Conservation (phyloP, 371 early-diverging fungal species). For the Rhizopus arrhizus region DNA sequence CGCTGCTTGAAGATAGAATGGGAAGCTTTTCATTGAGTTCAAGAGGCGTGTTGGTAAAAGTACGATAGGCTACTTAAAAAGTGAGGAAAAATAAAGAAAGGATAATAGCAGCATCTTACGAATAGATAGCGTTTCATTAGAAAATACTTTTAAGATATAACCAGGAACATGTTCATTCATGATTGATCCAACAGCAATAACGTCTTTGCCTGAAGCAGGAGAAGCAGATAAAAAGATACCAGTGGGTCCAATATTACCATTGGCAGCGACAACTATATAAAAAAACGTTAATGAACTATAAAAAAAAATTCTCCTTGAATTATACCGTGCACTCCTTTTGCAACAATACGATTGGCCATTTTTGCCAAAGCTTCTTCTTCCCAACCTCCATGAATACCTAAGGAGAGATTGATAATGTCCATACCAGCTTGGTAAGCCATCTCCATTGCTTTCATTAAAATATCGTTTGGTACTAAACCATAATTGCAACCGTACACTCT, state of each 20-base stretch:
- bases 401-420: conserved; percentile 29
- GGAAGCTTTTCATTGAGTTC: conserved; percentile 6
- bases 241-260: conserved; percentile 68
- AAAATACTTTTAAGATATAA: conserved; percentile 17
- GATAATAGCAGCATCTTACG: conserved; percentile 1
- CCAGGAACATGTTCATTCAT: conserved; percentile 46
- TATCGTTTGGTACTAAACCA: conserved; percentile 48
- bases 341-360: conserved; percentile 36
- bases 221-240: conserved; percentile 63
- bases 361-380: conserved; percentile 32
- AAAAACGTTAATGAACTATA: not conserved
- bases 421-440: conserved; percentile 56
- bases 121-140: conserved; percentile 3
- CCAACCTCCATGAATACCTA: conserved; percentile 38
- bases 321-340: conserved; percentile 39
- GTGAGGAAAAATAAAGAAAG: not conserved
- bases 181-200: conserved; percentile 69
- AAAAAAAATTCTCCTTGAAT: not conserved
- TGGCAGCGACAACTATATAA: conserved; percentile 45
- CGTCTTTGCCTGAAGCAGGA: conserved; percentile 60
- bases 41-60: conserved; percentile 20
- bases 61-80: conserved; percentile 27
- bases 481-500: conserved; percentile 38
- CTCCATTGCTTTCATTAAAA: conserved; percentile 69
- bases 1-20: conserved; percentile 8